Evolutionary conservation across 2,329 filamentous ascomycete genomes (phyloP).

Genomic region (Apiospora malaysiana): DNA sequence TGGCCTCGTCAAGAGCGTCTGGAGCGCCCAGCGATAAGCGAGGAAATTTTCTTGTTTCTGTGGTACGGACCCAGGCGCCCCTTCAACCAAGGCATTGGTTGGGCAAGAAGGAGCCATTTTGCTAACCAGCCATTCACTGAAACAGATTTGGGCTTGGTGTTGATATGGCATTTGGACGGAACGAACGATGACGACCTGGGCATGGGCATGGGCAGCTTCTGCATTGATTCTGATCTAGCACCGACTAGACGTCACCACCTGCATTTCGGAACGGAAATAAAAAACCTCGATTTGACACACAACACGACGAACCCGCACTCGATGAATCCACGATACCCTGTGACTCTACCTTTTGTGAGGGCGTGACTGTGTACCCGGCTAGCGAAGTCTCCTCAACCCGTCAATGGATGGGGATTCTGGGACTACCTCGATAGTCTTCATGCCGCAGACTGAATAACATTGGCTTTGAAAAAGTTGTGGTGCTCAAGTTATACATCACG

Average conservation of each 20-base stretch:
- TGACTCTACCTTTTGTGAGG: constrained; percentile 15
- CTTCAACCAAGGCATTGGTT: constrained; percentile 53
- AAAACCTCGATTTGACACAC: constrained; percentile 22
- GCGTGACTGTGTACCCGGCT: constrained; percentile 50
- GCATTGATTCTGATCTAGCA: constrained; percentile 40
- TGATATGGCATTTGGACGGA: constrained; percentile 36
- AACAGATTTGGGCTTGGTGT: constrained; percentile 23
- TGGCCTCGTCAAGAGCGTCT: constrained; percentile 96
- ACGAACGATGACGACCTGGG: constrained; percentile 28
- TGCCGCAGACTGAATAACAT: constrained; percentile 60
- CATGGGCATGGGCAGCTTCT: constrained; percentile 27
- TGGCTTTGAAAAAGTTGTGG: constrained; percentile 68
- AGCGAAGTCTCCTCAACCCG: constrained; percentile 59
- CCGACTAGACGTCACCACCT: constrained; percentile 29
- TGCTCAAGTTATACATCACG: constrained; percentile 58
- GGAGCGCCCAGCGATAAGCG: constrained; percentile 73
- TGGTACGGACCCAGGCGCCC: constrained; percentile 22
- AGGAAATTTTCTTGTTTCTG: constrained; percentile 22
- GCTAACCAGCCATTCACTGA: constrained; percentile 16
- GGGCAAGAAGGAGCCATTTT: not conserved
- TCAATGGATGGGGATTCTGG: constrained; percentile 59
- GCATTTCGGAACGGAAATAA: constrained; percentile 27
- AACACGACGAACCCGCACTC: constrained; percentile 8
- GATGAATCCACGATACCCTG: constrained; percentile 18
- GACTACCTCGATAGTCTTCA: constrained; percentile 62